Percentiles rank a stretch among this genome's conserved stretches.
Conservation (phyloP, 768 basidiomycete genomes). For the Lentinula lateritia region DNA sequence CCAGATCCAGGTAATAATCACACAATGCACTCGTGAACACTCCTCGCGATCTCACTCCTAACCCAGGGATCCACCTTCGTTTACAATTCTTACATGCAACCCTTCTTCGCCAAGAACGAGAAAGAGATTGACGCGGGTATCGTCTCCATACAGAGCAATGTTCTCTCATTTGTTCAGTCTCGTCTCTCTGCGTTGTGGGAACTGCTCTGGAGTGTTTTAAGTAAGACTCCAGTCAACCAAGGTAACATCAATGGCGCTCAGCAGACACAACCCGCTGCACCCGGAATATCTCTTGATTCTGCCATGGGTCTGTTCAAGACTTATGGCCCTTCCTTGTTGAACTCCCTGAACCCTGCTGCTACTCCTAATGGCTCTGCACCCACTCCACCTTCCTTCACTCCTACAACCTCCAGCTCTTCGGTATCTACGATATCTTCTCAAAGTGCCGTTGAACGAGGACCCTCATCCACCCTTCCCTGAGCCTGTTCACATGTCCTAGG, state of each 20-base stretch:
- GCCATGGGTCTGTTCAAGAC: slow-evolving; percentile 34
- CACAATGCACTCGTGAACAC: neutral
- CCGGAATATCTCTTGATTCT: slow-evolving; percentile 21
- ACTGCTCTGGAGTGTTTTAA: slow-evolving; percentile 35
- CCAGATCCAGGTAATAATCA: slow-evolving; percentile 52
- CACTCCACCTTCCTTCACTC: slow-evolving; percentile 7
- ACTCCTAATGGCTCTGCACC: slow-evolving; percentile 7
- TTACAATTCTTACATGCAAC: slow-evolving; percentile 54
- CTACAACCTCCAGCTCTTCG: slow-evolving; percentile 16
- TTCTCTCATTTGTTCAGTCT: slow-evolving; percentile 48
- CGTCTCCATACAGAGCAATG: slow-evolving; percentile 45
- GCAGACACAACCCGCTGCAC: slow-evolving; percentile 14
- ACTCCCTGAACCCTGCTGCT: slow-evolving; percentile 19
- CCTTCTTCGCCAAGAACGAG: slow-evolving; percentile 57
- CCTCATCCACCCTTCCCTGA: slow-evolving; percentile 32
- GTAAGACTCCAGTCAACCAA: slow-evolving; percentile 26
- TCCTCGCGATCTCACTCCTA: slow-evolving; percentile 6
- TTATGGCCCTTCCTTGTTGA: slow-evolving; percentile 34
- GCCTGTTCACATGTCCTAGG: slow-evolving; percentile 21
- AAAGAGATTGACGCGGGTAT: slow-evolving; percentile 56
- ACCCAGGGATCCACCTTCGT: slow-evolving; percentile 62
- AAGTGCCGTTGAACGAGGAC: slow-evolving; percentile 4
- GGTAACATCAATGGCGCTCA: slow-evolving; percentile 14
- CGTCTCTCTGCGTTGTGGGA: slow-evolving; percentile 47
- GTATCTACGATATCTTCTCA: slow-evolving; percentile 12